Evolutionary conservation across 2,329 filamentous ascomycete genomes (phyloP).

Genomic region (Diaporthe ilicicola): DNA sequence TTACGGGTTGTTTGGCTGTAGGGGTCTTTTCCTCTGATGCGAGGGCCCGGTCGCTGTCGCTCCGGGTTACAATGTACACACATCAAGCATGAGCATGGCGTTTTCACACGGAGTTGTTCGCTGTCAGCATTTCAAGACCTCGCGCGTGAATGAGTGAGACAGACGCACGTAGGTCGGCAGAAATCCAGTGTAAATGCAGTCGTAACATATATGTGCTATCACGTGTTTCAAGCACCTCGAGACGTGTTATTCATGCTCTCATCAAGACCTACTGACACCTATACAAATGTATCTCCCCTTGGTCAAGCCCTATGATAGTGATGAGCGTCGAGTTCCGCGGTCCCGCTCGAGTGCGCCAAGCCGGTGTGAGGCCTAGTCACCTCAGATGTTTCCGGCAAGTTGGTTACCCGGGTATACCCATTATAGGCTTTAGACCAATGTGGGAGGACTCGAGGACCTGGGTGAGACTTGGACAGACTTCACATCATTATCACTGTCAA

Average conservation of each 20-base stretch:
- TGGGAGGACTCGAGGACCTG: not conserved
- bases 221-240: not conserved
- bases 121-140: not conserved
- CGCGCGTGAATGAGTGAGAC: not conserved
- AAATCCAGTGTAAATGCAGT: not conserved
- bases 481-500: slow-evolving; percentile 9
- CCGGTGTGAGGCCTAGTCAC: not conserved
- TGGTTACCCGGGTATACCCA: not conserved
- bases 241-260: slow-evolving; percentile 28
- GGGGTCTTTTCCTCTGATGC: not conserved
- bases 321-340: not conserved
- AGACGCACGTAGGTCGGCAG: not conserved
- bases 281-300: not conserved
- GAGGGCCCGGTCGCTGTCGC: not conserved
- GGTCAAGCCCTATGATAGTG: not conserved
- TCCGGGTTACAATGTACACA: not conserved
- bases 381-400: not conserved
- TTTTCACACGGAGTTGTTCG: not conserved
- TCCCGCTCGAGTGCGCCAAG: not conserved
- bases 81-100: slow-evolving; percentile 30
- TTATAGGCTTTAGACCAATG: not conserved
- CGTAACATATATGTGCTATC: not conserved
- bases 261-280: slow-evolving; percentile 28
- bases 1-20: not conserved
- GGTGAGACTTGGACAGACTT: not conserved